Base-by-base conservation (phyloP, 139 green algal species). In the Monoraphidium neglectum region DNA sequence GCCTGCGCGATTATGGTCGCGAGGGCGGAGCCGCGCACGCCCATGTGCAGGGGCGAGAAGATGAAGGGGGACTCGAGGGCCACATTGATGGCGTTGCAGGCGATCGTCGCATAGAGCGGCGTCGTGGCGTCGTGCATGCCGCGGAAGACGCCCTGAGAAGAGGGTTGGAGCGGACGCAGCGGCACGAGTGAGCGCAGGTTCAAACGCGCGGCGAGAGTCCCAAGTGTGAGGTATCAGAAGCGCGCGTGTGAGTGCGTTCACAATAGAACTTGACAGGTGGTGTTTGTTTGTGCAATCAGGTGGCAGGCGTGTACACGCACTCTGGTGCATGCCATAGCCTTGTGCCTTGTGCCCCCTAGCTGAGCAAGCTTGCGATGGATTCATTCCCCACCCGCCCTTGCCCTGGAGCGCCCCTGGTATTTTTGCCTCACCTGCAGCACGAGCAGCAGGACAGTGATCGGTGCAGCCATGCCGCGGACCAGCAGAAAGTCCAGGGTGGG, bases 121-220 rank as follows among this genome's bases (percentile, higher is more conserved):
- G 90, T 95, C n/a, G 49, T 68, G 47, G 87, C 93, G 83, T 96
- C 92, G 57, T 90, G 77, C 47, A 94, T 53, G 23, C 92, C 92
- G 1, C 89, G 79, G 47, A 92, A 93, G 23, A 91, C 88, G 18
- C 92, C 92, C 83, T 94, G 87, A n/a, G n/a, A n/a, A n/a, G n/a
- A n/a, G n/a, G n/a, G n/a, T n/a, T n/a, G n/a, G n/a, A n/a, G n/a
- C 54, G 90, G 62, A 13, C 74, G 77, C 1, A 91, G 75, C 77
- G 87, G 78, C 32, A 89, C 68, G 2, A n/a, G n/a, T n/a, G n/a
- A n/a, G 84, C 63, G 38, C 63, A 88, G 38, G 82, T 70, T 0
- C 90, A 88, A 2, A 86, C 87, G 2, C 86, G 86, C 30, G 87
- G 23, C 15, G 80, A 83, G 23, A 86, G 77, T n/a, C 90, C 74